These are phyloP conservation scores for Apiotrichum gracile DNA, from an alignment of 1,284 basidiomycete genomes.

Conservation along the genomic window DNA sequence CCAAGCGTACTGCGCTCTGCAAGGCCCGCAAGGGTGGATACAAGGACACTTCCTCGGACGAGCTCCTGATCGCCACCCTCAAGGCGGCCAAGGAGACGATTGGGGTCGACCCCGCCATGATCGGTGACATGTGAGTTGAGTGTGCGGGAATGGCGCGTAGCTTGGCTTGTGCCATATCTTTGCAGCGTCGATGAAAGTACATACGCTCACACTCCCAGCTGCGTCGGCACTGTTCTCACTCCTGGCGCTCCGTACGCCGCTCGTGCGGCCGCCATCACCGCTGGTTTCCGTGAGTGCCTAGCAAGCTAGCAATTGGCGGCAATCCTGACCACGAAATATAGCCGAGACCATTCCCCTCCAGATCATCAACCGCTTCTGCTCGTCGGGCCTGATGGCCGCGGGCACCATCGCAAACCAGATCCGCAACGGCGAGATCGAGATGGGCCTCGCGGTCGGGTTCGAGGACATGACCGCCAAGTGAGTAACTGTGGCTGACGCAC, in stretches of 20 bases:
- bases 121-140: constrained; percentile 17
- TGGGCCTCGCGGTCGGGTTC: constrained; percentile 89
- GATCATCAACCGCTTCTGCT: constrained; percentile 93
- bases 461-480: constrained; percentile 75
- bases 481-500: constrained; percentile 54
- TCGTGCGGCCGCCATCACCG: constrained; percentile 11
- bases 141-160: no score
- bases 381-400: constrained; percentile 72
- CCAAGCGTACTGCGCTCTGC: constrained; percentile 23
- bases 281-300: constrained; percentile 14
- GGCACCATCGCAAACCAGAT: constrained; percentile 79
- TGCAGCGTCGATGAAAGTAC: background rate
- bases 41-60: constrained; percentile 21
- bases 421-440: constrained; percentile 73
- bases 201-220: background rate
- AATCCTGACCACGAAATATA: background rate
- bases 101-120: constrained; percentile 15
- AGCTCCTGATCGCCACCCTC: constrained; percentile 20
- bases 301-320: no score
- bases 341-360: constrained; percentile 57
- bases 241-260: constrained; percentile 12
- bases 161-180: no score
- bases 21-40: constrained; percentile 24
- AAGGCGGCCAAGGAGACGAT: constrained; percentile 17
- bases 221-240: constrained; percentile 12